A percentile compares a stretch with the other conserved stretches of the same genome.
Conservation (phyloP, 164 flowering plant genomes). For the Nelumbo lutea region DNA sequence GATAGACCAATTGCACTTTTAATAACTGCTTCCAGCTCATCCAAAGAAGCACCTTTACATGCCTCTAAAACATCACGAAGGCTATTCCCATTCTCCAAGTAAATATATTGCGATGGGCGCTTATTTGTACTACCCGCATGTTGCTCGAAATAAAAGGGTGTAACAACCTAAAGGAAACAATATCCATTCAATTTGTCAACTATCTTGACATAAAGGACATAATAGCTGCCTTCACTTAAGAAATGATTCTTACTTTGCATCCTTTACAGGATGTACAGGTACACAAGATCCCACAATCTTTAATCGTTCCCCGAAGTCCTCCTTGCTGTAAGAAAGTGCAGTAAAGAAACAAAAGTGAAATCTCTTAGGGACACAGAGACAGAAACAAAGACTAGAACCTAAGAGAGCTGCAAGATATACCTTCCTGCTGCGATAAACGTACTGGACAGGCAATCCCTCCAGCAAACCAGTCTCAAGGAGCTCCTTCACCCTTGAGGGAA, state of each 20-base stretch:
- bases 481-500: constrained; percentile 45
- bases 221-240: not conserved
- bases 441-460: constrained; percentile 56
- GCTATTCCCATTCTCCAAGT: constrained; percentile 64
- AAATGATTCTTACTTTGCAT: constrained; percentile 35
- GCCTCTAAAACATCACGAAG: constrained; percentile 62
- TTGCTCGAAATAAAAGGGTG: constrained; percentile 52
- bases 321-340: constrained; percentile 9
- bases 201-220: not conserved
- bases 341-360: not conserved
- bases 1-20: constrained; percentile 29
- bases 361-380: not conserved
- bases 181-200: not conserved
- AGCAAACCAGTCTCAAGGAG: constrained; percentile 64
- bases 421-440: constrained; percentile 32
- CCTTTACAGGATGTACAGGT: constrained; percentile 60
- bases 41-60: constrained; percentile 40
- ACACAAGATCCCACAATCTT: constrained; percentile 60
- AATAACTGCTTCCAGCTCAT: constrained; percentile 38
- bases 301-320: constrained; percentile 56
- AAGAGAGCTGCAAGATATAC: constrained; percentile 18
- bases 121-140: constrained; percentile 81
- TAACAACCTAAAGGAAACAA: constrained; percentile 42
- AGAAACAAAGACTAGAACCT: not conserved
- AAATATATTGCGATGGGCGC: constrained; percentile 61